Percentiles rank a stretch among this genome's conserved stretches.
Conservation (phyloP, 176 grass and related monocot species). For the Saccharum spontaneum region DNA sequence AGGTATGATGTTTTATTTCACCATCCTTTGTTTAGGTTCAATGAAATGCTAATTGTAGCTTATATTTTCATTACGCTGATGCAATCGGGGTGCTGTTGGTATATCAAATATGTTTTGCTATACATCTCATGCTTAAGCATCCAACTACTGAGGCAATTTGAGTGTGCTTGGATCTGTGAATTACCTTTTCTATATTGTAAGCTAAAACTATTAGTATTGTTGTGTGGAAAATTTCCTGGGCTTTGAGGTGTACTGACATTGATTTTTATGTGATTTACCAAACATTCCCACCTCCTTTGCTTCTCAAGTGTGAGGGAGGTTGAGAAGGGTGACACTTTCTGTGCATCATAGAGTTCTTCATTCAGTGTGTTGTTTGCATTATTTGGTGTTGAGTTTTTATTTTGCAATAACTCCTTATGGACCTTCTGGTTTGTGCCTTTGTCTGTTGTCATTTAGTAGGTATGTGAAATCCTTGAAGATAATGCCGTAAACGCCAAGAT, state of each 20-base stretch:
- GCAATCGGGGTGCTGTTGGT: neutral
- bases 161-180: neutral
- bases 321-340: neutral
- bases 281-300: neutral
- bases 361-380: neutral
- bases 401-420: neutral
- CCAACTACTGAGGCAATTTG: slow-evolving; percentile 1
- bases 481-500: slow-evolving; percentile 45
- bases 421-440: slow-evolving; percentile 14
- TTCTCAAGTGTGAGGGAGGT: neutral
- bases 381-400: neutral
- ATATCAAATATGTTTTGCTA: neutral
- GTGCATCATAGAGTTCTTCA: neutral
- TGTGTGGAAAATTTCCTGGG: neutral
- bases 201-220: neutral
- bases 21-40: neutral
- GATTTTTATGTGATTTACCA: slow-evolving; percentile 11
- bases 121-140: neutral
- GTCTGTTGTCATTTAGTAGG: slow-evolving; percentile 47
- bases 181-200: neutral
- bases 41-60: neutral
- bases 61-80: neutral
- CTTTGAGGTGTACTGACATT: neutral
- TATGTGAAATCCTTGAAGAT: slow-evolving; percentile 95
- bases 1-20: slow-evolving; percentile 42